phyloP scores from a whole-genome alignment of 2,329 filamentous ascomycete species.

The Apiospora marii region DNA sequence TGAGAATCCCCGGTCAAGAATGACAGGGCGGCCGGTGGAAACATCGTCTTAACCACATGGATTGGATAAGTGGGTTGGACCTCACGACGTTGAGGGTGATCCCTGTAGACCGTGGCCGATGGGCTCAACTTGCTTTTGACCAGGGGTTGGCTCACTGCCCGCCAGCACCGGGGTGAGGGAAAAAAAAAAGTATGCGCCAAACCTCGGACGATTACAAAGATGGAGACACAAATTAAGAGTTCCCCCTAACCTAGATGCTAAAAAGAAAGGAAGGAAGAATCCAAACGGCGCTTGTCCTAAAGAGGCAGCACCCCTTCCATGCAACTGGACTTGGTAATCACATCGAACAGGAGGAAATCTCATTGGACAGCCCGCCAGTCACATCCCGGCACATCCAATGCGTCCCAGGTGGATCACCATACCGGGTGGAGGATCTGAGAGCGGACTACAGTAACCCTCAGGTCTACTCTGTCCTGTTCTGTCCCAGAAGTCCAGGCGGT shows the following conservation, averaged over 20 bases:
- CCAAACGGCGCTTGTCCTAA: not conserved
- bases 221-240: slow-evolving; percentile 19
- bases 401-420: slow-evolving; percentile 7
- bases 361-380: slow-evolving; percentile 18
- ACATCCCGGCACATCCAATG: slow-evolving; percentile 18
- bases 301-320: slow-evolving; percentile 14
- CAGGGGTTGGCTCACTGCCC: slow-evolving; percentile 19
- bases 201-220: slow-evolving; percentile 21
- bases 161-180: slow-evolving; percentile 16
- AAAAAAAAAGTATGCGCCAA: slow-evolving; percentile 14
- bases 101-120: slow-evolving; percentile 23
- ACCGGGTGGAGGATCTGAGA: slow-evolving; percentile 21
- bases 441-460: slow-evolving; percentile 5
- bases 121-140: slow-evolving; percentile 25
- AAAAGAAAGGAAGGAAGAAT: not conserved
- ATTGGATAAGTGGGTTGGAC: slow-evolving; percentile 23
- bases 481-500: slow-evolving; percentile 21
- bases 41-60: slow-evolving; percentile 24
- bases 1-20: slow-evolving; percentile 23
- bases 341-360: not conserved
- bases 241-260: slow-evolving; percentile 3
- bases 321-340: slow-evolving; percentile 24
- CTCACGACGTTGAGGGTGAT: slow-evolving; percentile 21
- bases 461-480: not conserved
- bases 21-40: slow-evolving; percentile 25